A percentile compares a stretch with the other conserved stretches of the same genome.
Evolutionary conservation across 768 basidiomycete species (phyloP).

Genomic region (Mycena capillaripes): DNA sequence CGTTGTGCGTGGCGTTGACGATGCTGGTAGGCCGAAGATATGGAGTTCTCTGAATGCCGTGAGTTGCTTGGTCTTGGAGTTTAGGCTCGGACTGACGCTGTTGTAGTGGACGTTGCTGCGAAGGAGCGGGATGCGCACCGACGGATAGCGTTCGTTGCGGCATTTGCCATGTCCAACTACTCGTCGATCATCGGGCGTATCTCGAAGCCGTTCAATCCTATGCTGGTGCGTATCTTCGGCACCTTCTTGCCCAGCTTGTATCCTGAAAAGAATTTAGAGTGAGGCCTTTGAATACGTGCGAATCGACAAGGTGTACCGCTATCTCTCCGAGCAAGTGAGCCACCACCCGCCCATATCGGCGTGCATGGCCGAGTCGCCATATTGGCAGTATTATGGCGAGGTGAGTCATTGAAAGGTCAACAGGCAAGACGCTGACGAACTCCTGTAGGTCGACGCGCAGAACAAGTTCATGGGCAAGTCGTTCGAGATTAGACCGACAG

Average conservation of each 20-base stretch:
- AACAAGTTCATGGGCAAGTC: conserved; percentile 97
- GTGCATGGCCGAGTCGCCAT: conserved; percentile 92
- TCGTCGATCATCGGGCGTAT: conserved; percentile 96
- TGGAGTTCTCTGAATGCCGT: conserved; percentile 97
- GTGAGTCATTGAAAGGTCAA: conserved; percentile 53
- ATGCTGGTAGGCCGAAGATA: conserved; percentile 81
- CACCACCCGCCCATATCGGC: conserved; percentile 98
- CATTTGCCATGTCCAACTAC: conserved; percentile 99
- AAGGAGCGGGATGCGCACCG: conserved; percentile 81
- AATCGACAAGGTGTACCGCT: conserved; percentile 90
- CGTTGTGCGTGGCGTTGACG: conserved; percentile 42
- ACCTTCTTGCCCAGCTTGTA: not conserved
- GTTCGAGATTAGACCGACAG: conserved; percentile 96
- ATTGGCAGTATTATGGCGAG: conserved; percentile 94
- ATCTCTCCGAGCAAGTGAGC: conserved; percentile 96
- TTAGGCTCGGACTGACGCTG: not conserved
- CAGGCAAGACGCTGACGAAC: conserved; percentile 4
- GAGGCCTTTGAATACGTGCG: conserved; percentile 97
- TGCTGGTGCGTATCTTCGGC: conserved; percentile 72
- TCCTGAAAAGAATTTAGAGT: conserved; percentile 59
- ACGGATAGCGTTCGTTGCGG: conserved; percentile 92
- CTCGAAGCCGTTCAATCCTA: conserved; percentile 97
- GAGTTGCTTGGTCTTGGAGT: conserved; percentile 48
- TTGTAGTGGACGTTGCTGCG: conserved; percentile 86
- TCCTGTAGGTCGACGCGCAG: conserved; percentile 88